phyloP scores from a whole-genome alignment of 306 rosid species.

The Trichosanthes truncata region DNA sequence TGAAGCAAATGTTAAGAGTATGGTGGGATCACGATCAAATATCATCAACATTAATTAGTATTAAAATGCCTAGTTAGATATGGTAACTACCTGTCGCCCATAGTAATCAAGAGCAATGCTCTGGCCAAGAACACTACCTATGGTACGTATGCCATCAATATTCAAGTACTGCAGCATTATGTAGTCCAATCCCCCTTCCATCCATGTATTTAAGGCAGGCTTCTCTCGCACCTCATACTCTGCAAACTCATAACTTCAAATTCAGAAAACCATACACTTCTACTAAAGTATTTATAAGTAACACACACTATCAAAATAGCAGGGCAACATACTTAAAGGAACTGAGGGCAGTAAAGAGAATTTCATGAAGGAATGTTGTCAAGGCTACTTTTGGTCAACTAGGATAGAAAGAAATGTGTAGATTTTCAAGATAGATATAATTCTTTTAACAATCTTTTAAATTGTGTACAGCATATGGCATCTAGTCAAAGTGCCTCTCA shows the following conservation, averaged over 20 bases:
- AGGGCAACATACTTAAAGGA: background rate
- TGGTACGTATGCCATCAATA: constrained; percentile 86
- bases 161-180: constrained; percentile 89
- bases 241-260: constrained; percentile 24
- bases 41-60: background rate
- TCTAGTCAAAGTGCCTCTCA: background rate
- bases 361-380: background rate
- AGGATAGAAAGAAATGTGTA: background rate
- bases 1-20: constrained; percentile 9
- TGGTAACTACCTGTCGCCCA: constrained; percentile 65
- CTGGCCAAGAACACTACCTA: constrained; percentile 95
- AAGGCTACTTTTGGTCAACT: background rate
- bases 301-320: background rate
- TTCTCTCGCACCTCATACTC: constrained; percentile 94
- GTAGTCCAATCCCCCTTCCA: constrained; percentile 95
- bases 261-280: background rate
- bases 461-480: background rate
- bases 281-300: background rate
- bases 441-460: background rate
- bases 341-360: background rate
- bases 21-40: background rate
- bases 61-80: background rate
- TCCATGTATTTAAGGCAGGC: constrained; percentile 73
- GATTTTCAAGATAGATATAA: background rate
- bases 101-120: constrained; percentile 98